These are phyloP conservation scores for Scenedesmus sp. DNA, from an alignment of 163 green algal species.

Conservation along the genomic window DNA sequence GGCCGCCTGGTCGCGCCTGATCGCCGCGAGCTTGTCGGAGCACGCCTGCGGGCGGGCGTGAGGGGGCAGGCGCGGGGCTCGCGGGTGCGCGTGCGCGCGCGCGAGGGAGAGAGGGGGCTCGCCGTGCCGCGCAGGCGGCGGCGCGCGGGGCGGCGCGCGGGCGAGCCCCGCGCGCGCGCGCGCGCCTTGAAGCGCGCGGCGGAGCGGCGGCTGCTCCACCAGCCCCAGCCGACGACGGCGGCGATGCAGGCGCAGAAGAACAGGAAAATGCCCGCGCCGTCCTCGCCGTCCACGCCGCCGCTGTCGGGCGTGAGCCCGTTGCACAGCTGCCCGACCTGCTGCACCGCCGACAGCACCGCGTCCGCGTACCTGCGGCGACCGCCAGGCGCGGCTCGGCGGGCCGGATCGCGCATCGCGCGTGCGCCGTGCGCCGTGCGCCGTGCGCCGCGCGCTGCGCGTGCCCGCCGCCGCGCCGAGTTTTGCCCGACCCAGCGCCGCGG, in stretches of 20 bases:
- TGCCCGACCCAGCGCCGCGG: background rate
- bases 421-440: too few relatives aligned
- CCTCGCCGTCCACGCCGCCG: constrained; percentile 7
- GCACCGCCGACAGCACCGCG: constrained; percentile 42
- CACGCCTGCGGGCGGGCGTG: constrained; percentile 1
- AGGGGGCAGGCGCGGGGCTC: too few relatives aligned
- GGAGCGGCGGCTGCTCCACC: background rate
- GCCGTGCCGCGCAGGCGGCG: too few relatives aligned
- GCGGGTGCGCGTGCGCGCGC: too few relatives aligned
- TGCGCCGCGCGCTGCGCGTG: too few relatives aligned
- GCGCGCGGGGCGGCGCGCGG: too few relatives aligned
- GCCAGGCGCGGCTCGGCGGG: too few relatives aligned
- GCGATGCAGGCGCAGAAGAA: constrained; percentile 36
- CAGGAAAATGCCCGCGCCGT: constrained; percentile 41
- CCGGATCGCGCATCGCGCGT: too few relatives aligned
- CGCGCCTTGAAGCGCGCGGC: constrained; percentile 16
- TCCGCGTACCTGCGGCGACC: constrained; percentile 33
- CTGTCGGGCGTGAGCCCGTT: constrained; percentile 10
- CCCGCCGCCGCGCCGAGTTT: too few relatives aligned
- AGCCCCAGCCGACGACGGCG: constrained; percentile 25
- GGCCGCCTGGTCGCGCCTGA: constrained; percentile 47
- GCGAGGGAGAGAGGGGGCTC: too few relatives aligned
- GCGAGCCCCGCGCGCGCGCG: background rate
- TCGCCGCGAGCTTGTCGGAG: constrained; percentile 29
- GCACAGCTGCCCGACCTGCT: constrained; percentile 37